Conservation (phyloP, 1,284 basidiomycete species). For the Bondarzewia mesenterica region DNA sequence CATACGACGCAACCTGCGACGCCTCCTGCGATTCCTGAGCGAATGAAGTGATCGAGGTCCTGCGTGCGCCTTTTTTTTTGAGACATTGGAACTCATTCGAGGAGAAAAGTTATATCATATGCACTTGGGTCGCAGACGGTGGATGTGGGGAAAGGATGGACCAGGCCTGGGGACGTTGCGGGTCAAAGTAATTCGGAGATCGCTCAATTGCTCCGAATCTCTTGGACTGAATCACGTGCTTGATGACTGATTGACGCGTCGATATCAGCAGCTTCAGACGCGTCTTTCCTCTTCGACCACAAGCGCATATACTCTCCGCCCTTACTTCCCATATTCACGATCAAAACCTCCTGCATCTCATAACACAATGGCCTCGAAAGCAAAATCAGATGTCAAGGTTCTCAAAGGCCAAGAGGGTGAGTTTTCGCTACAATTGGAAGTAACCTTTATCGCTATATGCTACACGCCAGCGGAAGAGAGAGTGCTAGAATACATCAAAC, state of each 20-base stretch:
- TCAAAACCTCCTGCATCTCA: not conserved
- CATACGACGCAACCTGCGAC: slow-evolving; percentile 89
- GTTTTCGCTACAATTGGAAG: slow-evolving; percentile 2
- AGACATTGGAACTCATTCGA: slow-evolving; percentile 8
- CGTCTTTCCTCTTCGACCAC: no score
- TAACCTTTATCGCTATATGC: slow-evolving; percentile 2
- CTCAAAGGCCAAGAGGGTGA: slow-evolving; percentile 67
- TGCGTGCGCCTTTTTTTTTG: slow-evolving; percentile 21
- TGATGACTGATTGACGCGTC: no score
- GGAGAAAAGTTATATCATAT: not conserved
- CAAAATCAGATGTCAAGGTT: slow-evolving; percentile 42
- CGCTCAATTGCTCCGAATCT: not conserved
- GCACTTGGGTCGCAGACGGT: not conserved
- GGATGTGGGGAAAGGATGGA: not conserved
- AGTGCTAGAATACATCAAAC: slow-evolving; percentile 66
- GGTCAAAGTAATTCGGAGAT: not conserved
- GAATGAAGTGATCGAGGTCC: slow-evolving; percentile 68
- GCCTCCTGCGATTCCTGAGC: slow-evolving; percentile 86
- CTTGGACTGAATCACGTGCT: not conserved
- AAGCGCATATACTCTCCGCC: no score
- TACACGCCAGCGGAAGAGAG: slow-evolving; percentile 52
- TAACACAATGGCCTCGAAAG: slow-evolving; percentile 31
- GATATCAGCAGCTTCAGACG: no score
- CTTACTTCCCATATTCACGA: not conserved
- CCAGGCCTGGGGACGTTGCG: not conserved